Base-by-base conservation (phyloP, 2,329 filamentous ascomycete genomes). In the Fusarium verrucosum region DNA sequence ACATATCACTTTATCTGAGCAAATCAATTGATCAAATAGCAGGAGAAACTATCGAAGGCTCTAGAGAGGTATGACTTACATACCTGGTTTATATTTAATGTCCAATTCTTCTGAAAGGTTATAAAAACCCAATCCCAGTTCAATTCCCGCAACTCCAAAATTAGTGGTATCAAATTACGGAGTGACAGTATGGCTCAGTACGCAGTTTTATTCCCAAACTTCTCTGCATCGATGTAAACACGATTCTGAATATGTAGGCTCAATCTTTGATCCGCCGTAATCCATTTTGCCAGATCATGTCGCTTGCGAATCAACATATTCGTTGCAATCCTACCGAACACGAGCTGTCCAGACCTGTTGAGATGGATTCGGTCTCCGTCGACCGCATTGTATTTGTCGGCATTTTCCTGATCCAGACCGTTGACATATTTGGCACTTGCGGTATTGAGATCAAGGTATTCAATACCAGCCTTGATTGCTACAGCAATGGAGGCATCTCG, bases 341-440 rank as follows among this genome's bases (percentile, higher is more conserved):
- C 57, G 16, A 56, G 3, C 1, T 61, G 62, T 1, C 58, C 58
- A 1, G 58, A 43, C 28, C 49, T 23, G 1, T 61, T 61, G 0
- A 61, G 50, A 14, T 61, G 57, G 1, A 57, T 61, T 1, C 58
- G 49, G 4, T 61, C 58, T 11, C 58, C 58, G 3, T 62, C 58
- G 1, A 50, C n/a, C 16, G 62, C 50, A 2, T 61, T 61, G 19
- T 61, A 61, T 16, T 28, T 61, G 0, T 61, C 57, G 1, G 57
- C 58, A 14, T 62, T 41, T 1, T 62, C 58, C 1, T 61, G 58
- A 0, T 57, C 57, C 2, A 61, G 62, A 1, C 49, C 42, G 3
- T 61, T 61, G 2, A 62, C 50, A 0, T 61, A 61, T 13, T 57
- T 57, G n/a, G 58, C 62, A 2, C 58, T 61, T 1, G 49, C 58